Evolutionary conservation across 495 filamentous ascomycete genomes (phyloP), one percentile per base, ranked within the genome.

Genomic region (Chaetomium tenue): DNA sequence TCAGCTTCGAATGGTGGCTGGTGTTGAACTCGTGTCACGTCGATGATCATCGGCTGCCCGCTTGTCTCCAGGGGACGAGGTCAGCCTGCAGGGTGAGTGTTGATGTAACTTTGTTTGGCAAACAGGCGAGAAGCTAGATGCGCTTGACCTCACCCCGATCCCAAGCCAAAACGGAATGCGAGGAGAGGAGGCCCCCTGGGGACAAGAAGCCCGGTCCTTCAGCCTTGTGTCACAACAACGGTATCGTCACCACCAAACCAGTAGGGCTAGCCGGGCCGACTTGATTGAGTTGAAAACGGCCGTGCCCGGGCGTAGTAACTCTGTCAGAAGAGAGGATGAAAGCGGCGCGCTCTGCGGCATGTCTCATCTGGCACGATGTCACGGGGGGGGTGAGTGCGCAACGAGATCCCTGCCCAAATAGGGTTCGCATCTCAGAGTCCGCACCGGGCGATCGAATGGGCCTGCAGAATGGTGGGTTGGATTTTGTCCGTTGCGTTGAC

Each of bases 391-490:
- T 15, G 48, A 23, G 9, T 13, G 50, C 12, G 0, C 39, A 30
- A 25, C 23, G 6, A n/a, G 44, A n/a, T 22, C 20, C 47, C 52
- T 56, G 56, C 46, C 51, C 44, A 13, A 33, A 15, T 25, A 25
- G 44, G 28, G 46, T 9, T 23, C 30, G 23, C 42, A 47, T 48
- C 23, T 47, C 57, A 26, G 12, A 42, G 39, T 42, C 51, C 26
- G 51, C 15, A 15, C 12, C 15, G 37, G 39, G 55, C 12, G 55
- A 58, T 58, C 37, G 55, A 44, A 20, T 4, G 26, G 30, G 20
- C 2, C 30, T 16, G 53, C 33, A 56, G n/a, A 40, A 56, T 22
- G 53, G 51, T 54, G 51, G 51, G 51, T 22, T 18, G 51, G 51
- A 20, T 40, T 56, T 39, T 37, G 53, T 23, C 33, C 53, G 53